Evolutionary conservation across 2,329 filamentous ascomycete species (phyloP).

Genomic region (Monosporascus cannonballus): DNA sequence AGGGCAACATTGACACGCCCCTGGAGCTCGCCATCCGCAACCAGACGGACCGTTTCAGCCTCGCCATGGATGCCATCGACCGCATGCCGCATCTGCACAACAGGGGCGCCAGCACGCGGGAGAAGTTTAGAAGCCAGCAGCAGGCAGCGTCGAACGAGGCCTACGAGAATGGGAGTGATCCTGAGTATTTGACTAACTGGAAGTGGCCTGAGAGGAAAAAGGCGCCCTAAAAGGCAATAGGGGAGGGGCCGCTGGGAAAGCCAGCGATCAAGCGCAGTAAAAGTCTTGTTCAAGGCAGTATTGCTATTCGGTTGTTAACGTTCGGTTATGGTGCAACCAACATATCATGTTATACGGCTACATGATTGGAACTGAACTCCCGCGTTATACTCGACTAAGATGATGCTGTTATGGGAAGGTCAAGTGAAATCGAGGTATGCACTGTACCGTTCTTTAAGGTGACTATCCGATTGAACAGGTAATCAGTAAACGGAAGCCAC

Average conservation of each 20-base stretch:
- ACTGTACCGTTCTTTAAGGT: too few species aligned
- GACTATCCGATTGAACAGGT: too few species aligned
- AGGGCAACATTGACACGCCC: constrained; percentile 79
- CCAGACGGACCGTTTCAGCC: constrained; percentile 68
- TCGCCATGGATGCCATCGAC: constrained; percentile 73
- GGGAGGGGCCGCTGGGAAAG: constrained; percentile 27
- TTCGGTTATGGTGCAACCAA: too few species aligned
- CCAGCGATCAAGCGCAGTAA: background rate
- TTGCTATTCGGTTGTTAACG: too few species aligned
- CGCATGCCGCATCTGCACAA: constrained; percentile 58
- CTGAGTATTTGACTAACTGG: constrained; percentile 59
- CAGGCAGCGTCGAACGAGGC: constrained; percentile 58
- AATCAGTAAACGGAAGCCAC: too few species aligned
- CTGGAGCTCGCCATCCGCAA: constrained; percentile 74
- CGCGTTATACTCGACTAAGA: too few species aligned
- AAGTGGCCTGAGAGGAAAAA: constrained; percentile 45
- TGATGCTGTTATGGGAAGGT: too few species aligned
- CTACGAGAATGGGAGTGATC: constrained; percentile 66
- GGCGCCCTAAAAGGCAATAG: constrained; percentile 3
- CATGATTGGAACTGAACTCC: too few species aligned
- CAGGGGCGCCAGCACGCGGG: constrained; percentile 53
- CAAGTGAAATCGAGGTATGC: too few species aligned
- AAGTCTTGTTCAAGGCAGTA: too few species aligned
- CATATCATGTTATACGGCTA: too few species aligned
- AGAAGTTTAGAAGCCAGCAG: constrained; percentile 59